Evolutionary conservation across 352 stramenopile species (phyloP).

Genomic region (Phytophthora chlamydospora): DNA sequence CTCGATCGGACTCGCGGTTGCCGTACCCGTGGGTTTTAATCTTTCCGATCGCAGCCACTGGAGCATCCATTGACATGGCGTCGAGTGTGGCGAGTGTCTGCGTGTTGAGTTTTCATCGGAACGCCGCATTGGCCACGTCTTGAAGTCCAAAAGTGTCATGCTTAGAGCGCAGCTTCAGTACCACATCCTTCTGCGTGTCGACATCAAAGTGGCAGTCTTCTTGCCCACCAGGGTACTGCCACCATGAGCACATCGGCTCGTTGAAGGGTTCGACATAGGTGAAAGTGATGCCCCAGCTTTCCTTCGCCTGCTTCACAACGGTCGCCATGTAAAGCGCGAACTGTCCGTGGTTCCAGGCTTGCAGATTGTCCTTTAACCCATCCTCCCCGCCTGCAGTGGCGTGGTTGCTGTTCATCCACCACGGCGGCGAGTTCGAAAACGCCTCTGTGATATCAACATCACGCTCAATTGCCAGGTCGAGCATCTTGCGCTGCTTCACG

Average conservation of each 20-base stretch:
- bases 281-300: conserved; percentile 55
- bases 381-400: conserved; percentile 48
- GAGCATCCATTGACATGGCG: conserved; percentile 21
- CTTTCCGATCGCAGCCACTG: conserved; percentile 45
- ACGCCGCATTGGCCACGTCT: conserved; percentile 37
- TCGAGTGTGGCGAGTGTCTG: conserved; percentile 43
- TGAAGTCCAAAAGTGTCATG: conserved; percentile 39
- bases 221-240: conserved; percentile 17
- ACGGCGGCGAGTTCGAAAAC: conserved; percentile 66
- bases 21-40: conserved; percentile 69
- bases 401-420: conserved; percentile 71
- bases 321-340: conserved; percentile 58
- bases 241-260: conserved; percentile 38
- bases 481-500: conserved; percentile 47
- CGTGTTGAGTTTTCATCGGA: conserved; percentile 65
- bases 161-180: conserved; percentile 46
- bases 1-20: conserved; percentile 47
- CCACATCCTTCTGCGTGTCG: conserved; percentile 45
- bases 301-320: conserved; percentile 47
- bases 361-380: conserved; percentile 52
- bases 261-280: conserved; percentile 68
- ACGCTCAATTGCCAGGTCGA: conserved; percentile 45
- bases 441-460: conserved; percentile 52
- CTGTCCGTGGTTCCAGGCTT: conserved; percentile 50
- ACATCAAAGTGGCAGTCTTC: conserved; percentile 63